Conservation (phyloP, 345 rosid genomes). For the Rhizophora apiculata region DNA sequence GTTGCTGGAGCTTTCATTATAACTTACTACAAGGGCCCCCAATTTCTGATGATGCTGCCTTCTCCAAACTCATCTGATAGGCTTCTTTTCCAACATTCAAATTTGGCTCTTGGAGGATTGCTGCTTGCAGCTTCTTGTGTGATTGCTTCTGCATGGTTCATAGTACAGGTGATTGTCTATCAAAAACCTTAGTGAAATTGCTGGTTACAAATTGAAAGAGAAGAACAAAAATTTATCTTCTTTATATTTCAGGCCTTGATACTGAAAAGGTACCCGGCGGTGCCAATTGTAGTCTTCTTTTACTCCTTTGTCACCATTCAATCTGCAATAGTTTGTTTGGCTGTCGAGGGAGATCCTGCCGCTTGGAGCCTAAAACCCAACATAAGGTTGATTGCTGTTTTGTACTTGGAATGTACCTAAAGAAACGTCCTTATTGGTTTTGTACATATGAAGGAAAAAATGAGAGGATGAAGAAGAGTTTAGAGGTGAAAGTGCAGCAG, state of each 20-base stretch:
- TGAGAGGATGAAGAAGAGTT: too few relatives aligned
- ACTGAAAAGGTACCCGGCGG: slow-evolving; percentile 30
- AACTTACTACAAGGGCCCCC: slow-evolving; percentile 57
- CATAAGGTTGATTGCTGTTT: slow-evolving; percentile 24
- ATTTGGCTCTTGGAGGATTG: slow-evolving; percentile 60
- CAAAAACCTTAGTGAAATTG: not conserved
- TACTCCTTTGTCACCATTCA: slow-evolving; percentile 16
- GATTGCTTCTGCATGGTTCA: slow-evolving; percentile 37
- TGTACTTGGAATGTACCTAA: slow-evolving; percentile 22
- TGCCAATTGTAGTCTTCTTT: slow-evolving; percentile 25
- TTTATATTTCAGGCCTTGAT: slow-evolving; percentile 26
- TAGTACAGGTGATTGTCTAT: slow-evolving; percentile 42
- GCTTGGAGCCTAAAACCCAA: slow-evolving; percentile 41
- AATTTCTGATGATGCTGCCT: slow-evolving; percentile 13
- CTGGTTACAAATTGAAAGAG: not conserved
- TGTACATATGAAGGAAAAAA: too few relatives aligned
- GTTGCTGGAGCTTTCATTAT: slow-evolving; percentile 60
- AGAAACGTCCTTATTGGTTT: not conserved
- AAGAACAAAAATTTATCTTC: not conserved
- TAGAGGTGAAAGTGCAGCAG: too few relatives aligned
- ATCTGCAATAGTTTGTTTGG: slow-evolving; percentile 23
- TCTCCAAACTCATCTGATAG: slow-evolving; percentile 17
- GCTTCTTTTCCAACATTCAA: slow-evolving; percentile 24
- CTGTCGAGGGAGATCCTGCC: slow-evolving; percentile 25
- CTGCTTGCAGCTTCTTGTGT: slow-evolving; percentile 51